Conservation (phyloP, 495 filamentous ascomycete genomes). For the Tuber indicum region DNA sequence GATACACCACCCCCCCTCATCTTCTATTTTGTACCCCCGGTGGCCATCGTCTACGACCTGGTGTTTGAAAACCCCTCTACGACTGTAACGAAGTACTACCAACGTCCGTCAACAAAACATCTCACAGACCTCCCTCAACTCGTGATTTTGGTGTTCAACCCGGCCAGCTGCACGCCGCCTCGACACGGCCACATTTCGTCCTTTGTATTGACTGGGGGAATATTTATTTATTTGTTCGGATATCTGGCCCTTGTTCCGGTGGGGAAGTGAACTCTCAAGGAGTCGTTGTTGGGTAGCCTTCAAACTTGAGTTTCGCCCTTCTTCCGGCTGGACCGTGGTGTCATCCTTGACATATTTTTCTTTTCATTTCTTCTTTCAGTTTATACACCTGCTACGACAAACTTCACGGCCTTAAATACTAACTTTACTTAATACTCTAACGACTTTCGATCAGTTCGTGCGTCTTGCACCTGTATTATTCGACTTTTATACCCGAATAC, state of each 20-base stretch:
- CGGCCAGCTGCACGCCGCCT: conserved; percentile 29
- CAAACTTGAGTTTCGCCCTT: conserved; percentile 35
- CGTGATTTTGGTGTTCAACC: conserved; percentile 21
- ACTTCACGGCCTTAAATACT: conserved; percentile 34
- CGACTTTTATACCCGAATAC: conserved; percentile 30
- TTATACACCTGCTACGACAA: conserved; percentile 33
- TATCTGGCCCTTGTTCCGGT: conserved; percentile 19
- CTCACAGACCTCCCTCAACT: conserved; percentile 20
- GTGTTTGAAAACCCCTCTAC: conserved; percentile 34
- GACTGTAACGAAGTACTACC: conserved; percentile 28
- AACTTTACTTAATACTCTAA: conserved; percentile 36
- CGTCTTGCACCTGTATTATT: conserved; percentile 29
- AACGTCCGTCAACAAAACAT: background rate
- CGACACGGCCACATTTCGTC: conserved; percentile 9
- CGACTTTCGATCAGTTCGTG: conserved; percentile 23
- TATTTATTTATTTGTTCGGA: conserved; percentile 25
- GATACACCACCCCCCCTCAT: background rate
- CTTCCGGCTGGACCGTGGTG: conserved; percentile 42
- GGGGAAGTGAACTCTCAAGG: conserved; percentile 17
- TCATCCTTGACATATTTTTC: conserved; percentile 28
- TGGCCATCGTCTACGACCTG: conserved; percentile 26
- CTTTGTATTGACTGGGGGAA: conserved; percentile 25
- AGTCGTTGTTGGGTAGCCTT: conserved; percentile 23
- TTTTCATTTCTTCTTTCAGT: conserved; percentile 24
- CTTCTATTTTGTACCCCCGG: background rate